Evolutionary conservation across 129 eudicot species (phyloP), one percentile per base, ranked within the genome.

Genomic region (Ambrosia trifida): DNA sequence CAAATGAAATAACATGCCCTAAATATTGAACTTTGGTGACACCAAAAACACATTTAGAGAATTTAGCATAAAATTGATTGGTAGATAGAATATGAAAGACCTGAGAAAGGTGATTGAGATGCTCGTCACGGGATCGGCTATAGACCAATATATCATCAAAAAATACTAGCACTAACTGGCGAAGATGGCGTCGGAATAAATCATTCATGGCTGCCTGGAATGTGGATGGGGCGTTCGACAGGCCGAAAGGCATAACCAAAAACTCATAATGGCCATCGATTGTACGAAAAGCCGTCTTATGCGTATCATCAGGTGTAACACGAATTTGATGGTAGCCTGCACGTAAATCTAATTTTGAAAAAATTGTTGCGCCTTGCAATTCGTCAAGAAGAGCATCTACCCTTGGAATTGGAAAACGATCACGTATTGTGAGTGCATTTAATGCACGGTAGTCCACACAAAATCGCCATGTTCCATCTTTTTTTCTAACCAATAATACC

Each of bases 321-420:
- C 31, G 60, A 3, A 47, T 68, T 6, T 46, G 58, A 3, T 46
- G 58, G 53, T 51, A 51, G 1, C 58, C 32, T 1, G 31, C 12
- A 11, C 60, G 31, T 53, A 53, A 19, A 44, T 68, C 72, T 0
- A 47, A 13, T 47, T 30, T 68, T 1, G 72, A 68, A 3, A 68
- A 67, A 7, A 47, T 8, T 4, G 14, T 1, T 0, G 72, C 45
- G 0, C 60, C 72, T 0, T 47, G 31, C 3, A 68, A 14, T 31
- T 67, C 60, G 3, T 67, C 45, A 0, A 67, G 59, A 1, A 67
- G n/a, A 7, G 33, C 60, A 11, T 67, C 72, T 3, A 66, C 43
- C 0, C 58, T 66, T 6, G 72, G 72, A 12, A 66, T 66, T 2
- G 57, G 41, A 7, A 51, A 69, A 1, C 64, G 36, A 11, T 70